A percentile compares a stretch with the other conserved stretches of the same genome.
Conservation (phyloP, 345 rosid species). For the Hibiscus mutabilis region DNA sequence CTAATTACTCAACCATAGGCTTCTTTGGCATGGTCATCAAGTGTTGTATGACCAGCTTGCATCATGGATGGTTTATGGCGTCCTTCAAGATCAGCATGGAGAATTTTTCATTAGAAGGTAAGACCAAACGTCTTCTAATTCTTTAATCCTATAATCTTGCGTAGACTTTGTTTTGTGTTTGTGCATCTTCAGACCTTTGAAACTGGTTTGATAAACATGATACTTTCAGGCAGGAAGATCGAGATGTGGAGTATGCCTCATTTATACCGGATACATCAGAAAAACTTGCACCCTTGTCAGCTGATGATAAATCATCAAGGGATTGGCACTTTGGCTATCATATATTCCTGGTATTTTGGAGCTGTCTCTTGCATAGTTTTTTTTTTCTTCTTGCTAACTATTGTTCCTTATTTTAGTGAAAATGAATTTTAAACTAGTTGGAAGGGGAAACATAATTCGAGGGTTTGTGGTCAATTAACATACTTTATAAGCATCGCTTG, state of each 20-base stretch:
- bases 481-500: neutral
- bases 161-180: neutral
- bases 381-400: constrained; percentile 1
- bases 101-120: constrained; percentile 88
- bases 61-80: constrained; percentile 93
- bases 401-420: neutral
- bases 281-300: constrained; percentile 57
- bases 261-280: constrained; percentile 49
- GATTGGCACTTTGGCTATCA: constrained; percentile 98
- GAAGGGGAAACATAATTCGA: neutral
- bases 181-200: neutral
- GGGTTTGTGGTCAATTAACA: neutral
- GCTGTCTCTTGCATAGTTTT: neutral
- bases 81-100: constrained; percentile 86
- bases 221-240: constrained; percentile 69
- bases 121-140: neutral
- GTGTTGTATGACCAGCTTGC: constrained; percentile 93
- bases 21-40: constrained; percentile 98
- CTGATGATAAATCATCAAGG: constrained; percentile 62
- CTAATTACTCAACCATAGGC: constrained; percentile 37
- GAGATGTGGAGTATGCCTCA: constrained; percentile 48
- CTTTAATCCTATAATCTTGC: neutral
- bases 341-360: constrained; percentile 58
- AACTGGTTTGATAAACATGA: neutral
- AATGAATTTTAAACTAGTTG: neutral